Conservation (phyloP, 2,329 filamentous ascomycete genomes). For the Curvularia lunata region DNA sequence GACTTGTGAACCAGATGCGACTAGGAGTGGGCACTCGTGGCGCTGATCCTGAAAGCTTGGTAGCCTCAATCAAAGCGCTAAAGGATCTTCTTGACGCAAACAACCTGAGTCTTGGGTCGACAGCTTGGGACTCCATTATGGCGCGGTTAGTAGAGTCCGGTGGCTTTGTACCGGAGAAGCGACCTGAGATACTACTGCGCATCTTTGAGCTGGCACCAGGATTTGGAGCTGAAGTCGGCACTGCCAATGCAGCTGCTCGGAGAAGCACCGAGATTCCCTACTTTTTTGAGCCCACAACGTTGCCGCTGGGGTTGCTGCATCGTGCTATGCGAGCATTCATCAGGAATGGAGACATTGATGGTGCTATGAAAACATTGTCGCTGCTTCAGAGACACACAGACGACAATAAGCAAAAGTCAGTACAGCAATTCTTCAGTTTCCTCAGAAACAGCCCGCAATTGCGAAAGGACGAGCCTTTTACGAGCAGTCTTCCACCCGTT, state of each 20-base stretch:
- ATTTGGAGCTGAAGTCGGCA: constrained; percentile 51
- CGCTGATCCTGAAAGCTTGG: constrained; percentile 42
- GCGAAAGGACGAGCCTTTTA: constrained; percentile 33
- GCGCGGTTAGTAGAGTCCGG: constrained; percentile 60
- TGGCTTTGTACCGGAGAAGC: constrained; percentile 52
- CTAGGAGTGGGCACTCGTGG: constrained; percentile 53
- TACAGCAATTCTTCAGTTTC: constrained; percentile 51
- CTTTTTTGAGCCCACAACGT: constrained; percentile 54
- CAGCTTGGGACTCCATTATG: constrained; percentile 55
- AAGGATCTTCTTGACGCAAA: constrained; percentile 48
- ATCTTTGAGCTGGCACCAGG: constrained; percentile 50
- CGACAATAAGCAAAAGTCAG: constrained; percentile 51
- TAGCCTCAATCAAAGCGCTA: constrained; percentile 45
- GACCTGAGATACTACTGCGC: constrained; percentile 53
- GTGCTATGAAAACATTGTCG: constrained; percentile 48
- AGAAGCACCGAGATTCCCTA: constrained; percentile 42
- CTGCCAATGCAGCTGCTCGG: constrained; percentile 42
- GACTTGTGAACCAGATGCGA: constrained; percentile 55
- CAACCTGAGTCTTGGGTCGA: constrained; percentile 49
- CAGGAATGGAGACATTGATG: constrained; percentile 46
- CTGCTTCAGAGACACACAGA: constrained; percentile 52
- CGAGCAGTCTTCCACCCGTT: constrained; percentile 39
- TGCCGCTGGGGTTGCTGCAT: constrained; percentile 53
- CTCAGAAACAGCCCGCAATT: constrained; percentile 28
- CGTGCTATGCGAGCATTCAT: constrained; percentile 51